Evolutionary conservation across 78 protist genomes (phyloP).

Genomic region (Guillardia theta): DNA sequence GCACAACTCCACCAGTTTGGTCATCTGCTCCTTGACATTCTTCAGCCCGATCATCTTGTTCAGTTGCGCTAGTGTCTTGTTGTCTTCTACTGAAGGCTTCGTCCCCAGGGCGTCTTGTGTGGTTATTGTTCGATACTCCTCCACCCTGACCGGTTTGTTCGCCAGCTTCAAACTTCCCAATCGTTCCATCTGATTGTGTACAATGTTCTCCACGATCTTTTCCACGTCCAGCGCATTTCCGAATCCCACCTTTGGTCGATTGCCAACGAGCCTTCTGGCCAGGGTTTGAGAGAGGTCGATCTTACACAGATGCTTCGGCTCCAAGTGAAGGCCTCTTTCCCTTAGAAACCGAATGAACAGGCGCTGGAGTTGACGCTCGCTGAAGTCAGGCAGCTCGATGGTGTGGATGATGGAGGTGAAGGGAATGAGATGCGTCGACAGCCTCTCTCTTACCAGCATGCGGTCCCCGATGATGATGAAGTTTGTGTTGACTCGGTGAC

Average conservation of each 20-base stretch:
- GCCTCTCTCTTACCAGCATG: not conserved
- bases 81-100: not conserved
- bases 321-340: not conserved
- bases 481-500: not conserved
- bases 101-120: not conserved
- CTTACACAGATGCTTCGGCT: not conserved
- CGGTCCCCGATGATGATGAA: not conserved
- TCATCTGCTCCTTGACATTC: slow-evolving; percentile 44
- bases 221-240: not conserved
- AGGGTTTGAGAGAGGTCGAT: not conserved
- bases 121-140: not conserved
- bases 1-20: not conserved
- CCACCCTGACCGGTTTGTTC: not conserved
- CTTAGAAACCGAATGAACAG: not conserved
- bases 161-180: not conserved
- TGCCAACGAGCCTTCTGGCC: not conserved
- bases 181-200: not conserved
- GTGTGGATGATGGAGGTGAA: not conserved
- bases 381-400: not conserved
- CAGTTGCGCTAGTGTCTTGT: not conserved
- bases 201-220: not conserved
- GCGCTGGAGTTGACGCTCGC: not conserved
- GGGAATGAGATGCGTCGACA: not conserved
- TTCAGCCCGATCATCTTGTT: slow-evolving; percentile 10
- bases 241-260: not conserved